Evolutionary conservation across 2,329 filamentous ascomycete genomes (phyloP).

Genomic region (Fusarium pseudograminearum): DNA sequence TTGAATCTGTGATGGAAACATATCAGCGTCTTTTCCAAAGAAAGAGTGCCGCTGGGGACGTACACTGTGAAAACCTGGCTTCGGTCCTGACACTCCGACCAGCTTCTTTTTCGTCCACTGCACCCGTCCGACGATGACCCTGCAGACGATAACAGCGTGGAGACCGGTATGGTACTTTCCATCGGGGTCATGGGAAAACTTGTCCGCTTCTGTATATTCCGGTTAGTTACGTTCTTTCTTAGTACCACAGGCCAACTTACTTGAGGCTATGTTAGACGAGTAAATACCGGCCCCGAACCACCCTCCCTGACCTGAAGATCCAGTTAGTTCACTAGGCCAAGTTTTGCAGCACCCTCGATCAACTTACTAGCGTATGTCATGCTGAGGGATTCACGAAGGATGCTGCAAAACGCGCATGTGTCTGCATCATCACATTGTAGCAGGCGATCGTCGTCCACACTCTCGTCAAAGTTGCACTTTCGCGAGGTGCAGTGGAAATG

Average conservation of each 20-base stretch:
- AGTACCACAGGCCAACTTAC: rapidly evolving
- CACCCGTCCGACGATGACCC: background rate
- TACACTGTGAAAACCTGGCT: background rate
- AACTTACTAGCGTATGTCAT: background rate
- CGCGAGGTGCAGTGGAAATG: background rate
- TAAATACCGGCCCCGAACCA: background rate
- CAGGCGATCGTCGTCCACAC: background rate
- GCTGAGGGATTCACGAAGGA: background rate
- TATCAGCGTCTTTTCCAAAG: background rate
- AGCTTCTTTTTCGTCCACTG: background rate
- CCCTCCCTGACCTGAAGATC: background rate
- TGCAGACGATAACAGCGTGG: background rate
- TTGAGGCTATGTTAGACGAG: background rate
- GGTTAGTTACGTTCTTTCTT: background rate
- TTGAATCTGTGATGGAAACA: background rate
- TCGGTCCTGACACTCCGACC: background rate
- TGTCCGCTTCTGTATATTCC: background rate
- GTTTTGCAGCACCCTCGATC: background rate
- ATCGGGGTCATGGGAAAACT: background rate
- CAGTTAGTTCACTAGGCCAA: background rate
- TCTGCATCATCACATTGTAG: background rate
- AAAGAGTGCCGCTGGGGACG: background rate
- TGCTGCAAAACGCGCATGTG: background rate
- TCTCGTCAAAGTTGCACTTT: background rate
- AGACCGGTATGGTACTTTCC: background rate